These are phyloP conservation scores for Nakazawaea holstii DNA, from an alignment of 805 yeast genomes.

Conservation along the genomic window DNA sequence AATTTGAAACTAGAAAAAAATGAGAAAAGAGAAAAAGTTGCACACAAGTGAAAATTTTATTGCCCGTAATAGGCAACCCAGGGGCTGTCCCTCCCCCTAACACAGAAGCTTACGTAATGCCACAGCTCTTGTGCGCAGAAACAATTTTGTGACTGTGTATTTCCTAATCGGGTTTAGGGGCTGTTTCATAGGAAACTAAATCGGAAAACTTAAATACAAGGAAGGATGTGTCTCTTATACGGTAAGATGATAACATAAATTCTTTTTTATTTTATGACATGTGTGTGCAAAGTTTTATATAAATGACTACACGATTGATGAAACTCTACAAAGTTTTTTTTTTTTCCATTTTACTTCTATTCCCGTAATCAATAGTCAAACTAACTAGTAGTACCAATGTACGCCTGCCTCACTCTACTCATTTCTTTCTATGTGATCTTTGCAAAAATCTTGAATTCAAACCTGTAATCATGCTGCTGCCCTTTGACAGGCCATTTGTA, in stretches of 20 bases:
- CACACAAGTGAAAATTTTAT: slow-evolving; percentile 1
- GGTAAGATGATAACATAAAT: no score
- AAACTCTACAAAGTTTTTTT: no score
- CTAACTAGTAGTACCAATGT: neutral
- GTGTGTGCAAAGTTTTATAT: no score
- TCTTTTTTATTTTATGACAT: no score
- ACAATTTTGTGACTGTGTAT: slow-evolving; percentile 4
- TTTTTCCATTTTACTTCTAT: no score
- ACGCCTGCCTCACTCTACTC: neutral
- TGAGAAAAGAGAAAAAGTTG: neutral
- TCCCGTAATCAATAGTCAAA: no score
- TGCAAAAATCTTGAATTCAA: slow-evolving; percentile 60
- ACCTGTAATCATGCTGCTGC: slow-evolving; percentile 37
- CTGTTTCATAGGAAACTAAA: no score
- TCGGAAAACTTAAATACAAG: neutral
- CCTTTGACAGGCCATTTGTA: neutral
- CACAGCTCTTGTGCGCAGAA: neutral
- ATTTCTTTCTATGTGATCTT: slow-evolving; percentile 43
- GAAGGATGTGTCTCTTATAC: neutral
- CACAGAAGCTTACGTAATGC: slow-evolving; percentile 1
- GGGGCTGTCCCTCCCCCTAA: neutral
- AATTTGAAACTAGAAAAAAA: neutral
- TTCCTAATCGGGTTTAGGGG: slow-evolving; percentile 1
- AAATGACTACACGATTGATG: neutral
- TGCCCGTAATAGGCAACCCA: neutral